Conservation (phyloP, 2,329 filamentous ascomycete species). For the Gnomoniopsis sp. region DNA sequence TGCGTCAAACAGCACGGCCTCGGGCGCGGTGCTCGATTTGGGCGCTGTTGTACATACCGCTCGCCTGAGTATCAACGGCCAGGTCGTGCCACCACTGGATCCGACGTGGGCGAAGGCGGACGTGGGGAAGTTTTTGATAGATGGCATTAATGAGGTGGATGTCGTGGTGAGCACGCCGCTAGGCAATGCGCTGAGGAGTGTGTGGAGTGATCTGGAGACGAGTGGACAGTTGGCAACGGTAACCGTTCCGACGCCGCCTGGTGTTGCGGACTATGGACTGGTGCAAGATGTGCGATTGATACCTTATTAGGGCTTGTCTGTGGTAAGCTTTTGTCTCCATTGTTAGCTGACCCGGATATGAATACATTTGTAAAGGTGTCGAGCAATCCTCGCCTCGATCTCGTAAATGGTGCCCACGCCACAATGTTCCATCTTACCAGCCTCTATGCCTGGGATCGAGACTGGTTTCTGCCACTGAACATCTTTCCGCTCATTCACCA, state of each 20-base stretch:
- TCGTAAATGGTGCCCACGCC: no score
- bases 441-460: no score
- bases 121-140: neutral
- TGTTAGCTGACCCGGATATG: no score
- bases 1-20: neutral
- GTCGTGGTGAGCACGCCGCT: conserved; percentile 1
- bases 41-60: conserved; percentile 7
- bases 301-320: neutral
- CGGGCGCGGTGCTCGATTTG: conserved; percentile 9
- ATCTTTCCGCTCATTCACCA: neutral
- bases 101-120: conserved; percentile 6
- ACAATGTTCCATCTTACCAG: no score
- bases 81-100: conserved; percentile 7
- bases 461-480: neutral
- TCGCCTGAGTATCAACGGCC: conserved; percentile 10
- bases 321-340: neutral
- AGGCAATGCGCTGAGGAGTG: neutral
- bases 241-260: neutral
- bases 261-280: neutral
- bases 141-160: neutral
- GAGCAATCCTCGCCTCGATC: no score
- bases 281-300: neutral
- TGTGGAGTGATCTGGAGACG: neutral
- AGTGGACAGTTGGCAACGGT: neutral
- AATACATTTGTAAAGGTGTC: no score